A percentile compares a stretch with the other conserved stretches of the same genome.
These are phyloP conservation scores for Grosmannia serpens DNA, from an alignment of 2,329 filamentous ascomycete species.

Conservation along the genomic window DNA sequence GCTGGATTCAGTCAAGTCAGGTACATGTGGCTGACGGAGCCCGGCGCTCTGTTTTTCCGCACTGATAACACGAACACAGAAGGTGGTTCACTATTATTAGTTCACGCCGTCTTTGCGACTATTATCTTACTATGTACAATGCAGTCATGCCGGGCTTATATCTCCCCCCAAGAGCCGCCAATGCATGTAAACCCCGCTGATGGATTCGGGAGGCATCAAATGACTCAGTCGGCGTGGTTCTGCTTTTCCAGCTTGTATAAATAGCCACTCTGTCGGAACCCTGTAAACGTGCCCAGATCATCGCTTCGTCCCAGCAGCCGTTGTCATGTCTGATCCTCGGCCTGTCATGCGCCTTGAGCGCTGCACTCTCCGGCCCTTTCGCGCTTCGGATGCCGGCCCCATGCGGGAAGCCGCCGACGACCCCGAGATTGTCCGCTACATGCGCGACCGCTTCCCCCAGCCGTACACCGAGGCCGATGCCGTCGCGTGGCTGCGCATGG, in stretches of 20 bases:
- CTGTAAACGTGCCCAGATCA: neutral
- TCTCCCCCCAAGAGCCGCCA: neutral
- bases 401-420: constrained; percentile 26
- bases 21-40: neutral
- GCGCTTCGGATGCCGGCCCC: constrained; percentile 24
- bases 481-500: constrained; percentile 17
- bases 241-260: neutral
- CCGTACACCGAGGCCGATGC: constrained; percentile 33
- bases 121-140: no score
- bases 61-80: neutral
- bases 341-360: constrained; percentile 19
- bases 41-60: constrained; percentile 5
- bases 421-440: constrained; percentile 22
- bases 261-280: neutral
- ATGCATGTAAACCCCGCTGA: neutral
- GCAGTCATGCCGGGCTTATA: neutral
- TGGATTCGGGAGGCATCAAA: neutral
- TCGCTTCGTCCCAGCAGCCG: neutral
- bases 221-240: neutral
- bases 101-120: no score
- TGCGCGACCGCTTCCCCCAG: constrained; percentile 33
- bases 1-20: constrained; percentile 2
- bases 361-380: constrained; percentile 29
- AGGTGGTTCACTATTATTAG: neutral
- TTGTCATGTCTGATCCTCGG: neutral